A percentile compares a stretch with the other conserved stretches of the same genome.
Evolutionary conservation across 441 rosid genomes (phyloP).

Genomic region (Melastoma candidum): DNA sequence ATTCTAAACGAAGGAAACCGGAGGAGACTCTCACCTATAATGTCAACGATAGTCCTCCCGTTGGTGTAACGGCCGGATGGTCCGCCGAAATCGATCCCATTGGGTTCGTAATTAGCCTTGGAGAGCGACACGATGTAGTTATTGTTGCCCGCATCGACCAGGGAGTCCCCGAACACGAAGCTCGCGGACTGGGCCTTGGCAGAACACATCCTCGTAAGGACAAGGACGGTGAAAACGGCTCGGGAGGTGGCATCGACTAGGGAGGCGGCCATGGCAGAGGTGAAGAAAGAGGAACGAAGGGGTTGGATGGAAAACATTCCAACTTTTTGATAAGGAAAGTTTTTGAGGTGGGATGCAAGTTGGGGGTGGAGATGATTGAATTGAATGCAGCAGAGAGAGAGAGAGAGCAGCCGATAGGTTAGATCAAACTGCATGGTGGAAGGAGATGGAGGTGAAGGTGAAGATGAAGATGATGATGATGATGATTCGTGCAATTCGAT

Average conservation of each 20-base stretch:
- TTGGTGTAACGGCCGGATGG: slow-evolving; percentile 71
- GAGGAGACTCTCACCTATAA: slow-evolving; percentile 27
- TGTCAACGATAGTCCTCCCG: slow-evolving; percentile 64
- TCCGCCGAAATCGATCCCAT: slow-evolving; percentile 64
- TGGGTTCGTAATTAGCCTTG: slow-evolving; percentile 49
- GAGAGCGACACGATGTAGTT: slow-evolving; percentile 55
- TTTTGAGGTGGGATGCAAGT: no score
- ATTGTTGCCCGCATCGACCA: slow-evolving; percentile 73
- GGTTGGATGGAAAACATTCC: no score
- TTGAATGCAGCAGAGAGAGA: no score
- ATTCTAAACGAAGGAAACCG: neutral
- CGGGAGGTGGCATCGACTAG: neutral
- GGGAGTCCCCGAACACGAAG: slow-evolving; percentile 69
- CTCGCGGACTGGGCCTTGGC: slow-evolving; percentile 31
- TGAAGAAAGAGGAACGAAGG: no score
- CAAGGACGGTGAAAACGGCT: slow-evolving; percentile 4
- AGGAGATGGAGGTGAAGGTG: no score
- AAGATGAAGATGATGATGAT: no score
- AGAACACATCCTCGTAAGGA: slow-evolving; percentile 12
- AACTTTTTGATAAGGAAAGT: no score
- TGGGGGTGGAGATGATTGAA: no score
- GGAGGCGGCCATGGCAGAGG: neutral
- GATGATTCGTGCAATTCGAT: no score
- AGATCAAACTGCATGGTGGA: no score
- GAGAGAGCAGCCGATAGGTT: no score